Percentiles rank a stretch among this genome's conserved stretches.
These are phyloP conservation scores for Alternaria rosae DNA, from an alignment of 2,329 filamentous ascomycete genomes.

Conservation along the genomic window DNA sequence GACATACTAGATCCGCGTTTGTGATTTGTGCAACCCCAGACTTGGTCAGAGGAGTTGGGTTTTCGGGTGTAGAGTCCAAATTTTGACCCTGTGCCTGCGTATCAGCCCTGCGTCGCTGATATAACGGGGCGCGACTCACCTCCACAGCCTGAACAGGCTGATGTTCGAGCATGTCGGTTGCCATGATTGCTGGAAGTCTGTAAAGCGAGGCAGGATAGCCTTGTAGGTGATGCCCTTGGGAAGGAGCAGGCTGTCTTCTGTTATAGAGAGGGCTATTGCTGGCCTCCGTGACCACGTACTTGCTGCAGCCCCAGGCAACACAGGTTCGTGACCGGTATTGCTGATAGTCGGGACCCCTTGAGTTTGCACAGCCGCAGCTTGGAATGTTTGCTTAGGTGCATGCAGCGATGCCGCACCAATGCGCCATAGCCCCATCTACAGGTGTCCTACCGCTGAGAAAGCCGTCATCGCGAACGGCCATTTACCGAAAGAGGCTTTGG, in stretches of 20 bases:
- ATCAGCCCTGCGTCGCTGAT: conserved; percentile 34
- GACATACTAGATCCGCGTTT: conserved; percentile 25
- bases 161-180: conserved; percentile 22
- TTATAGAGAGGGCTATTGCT: conserved; percentile 35
- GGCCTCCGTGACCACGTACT: conserved; percentile 33
- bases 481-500: not conserved
- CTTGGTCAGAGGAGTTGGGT: conserved; percentile 31
- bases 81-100: conserved; percentile 24
- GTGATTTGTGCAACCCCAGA: conserved; percentile 33
- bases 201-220: conserved; percentile 25
- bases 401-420: not conserved
- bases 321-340: conserved; percentile 10
- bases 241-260: conserved; percentile 25
- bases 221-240: conserved; percentile 24
- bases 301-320: conserved; percentile 28
- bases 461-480: not conserved
- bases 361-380: conserved; percentile 34
- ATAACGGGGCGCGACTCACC: conserved; percentile 26
- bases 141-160: conserved; percentile 26
- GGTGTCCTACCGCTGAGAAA: not conserved
- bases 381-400: not conserved
- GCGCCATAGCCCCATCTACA: not conserved
- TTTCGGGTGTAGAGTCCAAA: conserved; percentile 15
- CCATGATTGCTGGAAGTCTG: conserved; percentile 24
- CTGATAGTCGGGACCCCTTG: conserved; percentile 11